Evolutionary conservation across 495 filamentous ascomycete genomes (phyloP).

Genomic region (Antarctomyces pellizariae): DNA sequence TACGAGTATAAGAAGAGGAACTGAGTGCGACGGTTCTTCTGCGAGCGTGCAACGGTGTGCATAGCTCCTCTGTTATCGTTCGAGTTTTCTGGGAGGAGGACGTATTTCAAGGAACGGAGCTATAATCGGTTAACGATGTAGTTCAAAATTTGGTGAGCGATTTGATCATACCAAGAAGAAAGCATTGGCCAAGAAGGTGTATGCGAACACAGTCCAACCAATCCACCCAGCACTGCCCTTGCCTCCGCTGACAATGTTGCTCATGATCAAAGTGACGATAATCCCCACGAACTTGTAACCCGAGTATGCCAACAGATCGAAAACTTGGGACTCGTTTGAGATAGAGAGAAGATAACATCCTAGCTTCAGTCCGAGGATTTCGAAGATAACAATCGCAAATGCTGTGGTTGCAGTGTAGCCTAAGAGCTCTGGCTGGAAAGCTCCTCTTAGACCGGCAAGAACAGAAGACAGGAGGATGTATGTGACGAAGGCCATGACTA

Average conservation of each 20-base stretch:
- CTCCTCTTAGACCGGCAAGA: conserved; percentile 71
- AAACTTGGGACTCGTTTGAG: conserved; percentile 61
- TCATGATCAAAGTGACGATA: conserved; percentile 58
- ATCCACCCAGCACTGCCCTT: conserved; percentile 66
- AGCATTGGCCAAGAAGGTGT: conserved; percentile 82
- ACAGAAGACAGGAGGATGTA: conserved; percentile 86
- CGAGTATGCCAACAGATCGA: conserved; percentile 85
- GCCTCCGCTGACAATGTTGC: conserved; percentile 53
- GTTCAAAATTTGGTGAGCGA: neutral
- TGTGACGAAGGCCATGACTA: conserved; percentile 74
- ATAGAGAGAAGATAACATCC: conserved; percentile 86
- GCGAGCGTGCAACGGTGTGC: conserved; percentile 59
- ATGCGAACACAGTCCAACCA: conserved; percentile 70
- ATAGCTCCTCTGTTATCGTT: conserved; percentile 39
- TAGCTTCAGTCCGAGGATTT: conserved; percentile 74
- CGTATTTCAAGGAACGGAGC: conserved; percentile 88
- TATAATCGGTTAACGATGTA: conserved; percentile 19
- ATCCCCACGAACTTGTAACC: conserved; percentile 98
- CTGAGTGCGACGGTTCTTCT: conserved; percentile 75
- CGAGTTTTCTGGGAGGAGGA: conserved; percentile 69
- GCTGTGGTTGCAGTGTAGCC: conserved; percentile 72
- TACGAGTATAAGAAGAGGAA: conserved; percentile 94
- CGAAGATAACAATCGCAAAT: conserved; percentile 56
- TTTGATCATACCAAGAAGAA: conserved; percentile 64
- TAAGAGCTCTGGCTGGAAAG: conserved; percentile 83